These are phyloP conservation scores for Tetrahymena malaccensis DNA, from an alignment of 73 alveolate species.

Conservation along the genomic window DNA sequence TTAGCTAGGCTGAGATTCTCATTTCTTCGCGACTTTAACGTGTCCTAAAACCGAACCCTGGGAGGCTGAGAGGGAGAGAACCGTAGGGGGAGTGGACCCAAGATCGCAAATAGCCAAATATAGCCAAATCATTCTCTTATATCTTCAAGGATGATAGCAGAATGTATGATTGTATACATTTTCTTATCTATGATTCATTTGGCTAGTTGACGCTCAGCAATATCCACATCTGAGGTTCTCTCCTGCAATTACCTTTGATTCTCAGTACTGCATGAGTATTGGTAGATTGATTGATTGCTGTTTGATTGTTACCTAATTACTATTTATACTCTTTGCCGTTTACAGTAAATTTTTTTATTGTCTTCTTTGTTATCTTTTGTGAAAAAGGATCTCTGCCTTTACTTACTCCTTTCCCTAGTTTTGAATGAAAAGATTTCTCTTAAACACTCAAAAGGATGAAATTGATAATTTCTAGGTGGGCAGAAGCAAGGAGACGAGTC, in stretches of 20 bases:
- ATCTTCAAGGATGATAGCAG: not conserved
- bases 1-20: not conserved
- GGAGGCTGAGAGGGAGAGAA: constrained; percentile 2
- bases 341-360: not conserved
- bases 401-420: not conserved
- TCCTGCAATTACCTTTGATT: not conserved
- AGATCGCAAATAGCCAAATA: not conserved
- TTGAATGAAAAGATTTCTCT: not conserved
- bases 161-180: not conserved
- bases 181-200: not conserved
- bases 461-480: not conserved
- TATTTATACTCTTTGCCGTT: not conserved
- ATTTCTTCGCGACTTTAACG: not conserved
- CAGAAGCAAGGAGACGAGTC: not conserved
- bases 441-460: not conserved
- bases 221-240: not conserved
- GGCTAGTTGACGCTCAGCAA: not conserved
- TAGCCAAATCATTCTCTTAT: not conserved
- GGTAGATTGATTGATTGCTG: not conserved
- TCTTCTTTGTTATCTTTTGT: not conserved
- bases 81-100: not conserved
- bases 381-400: not conserved
- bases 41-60: not conserved
- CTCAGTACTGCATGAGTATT: not conserved
- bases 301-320: not conserved